Evolutionary conservation across 768 basidiomycete species (phyloP).

Genomic region (Boletus patriciae): DNA sequence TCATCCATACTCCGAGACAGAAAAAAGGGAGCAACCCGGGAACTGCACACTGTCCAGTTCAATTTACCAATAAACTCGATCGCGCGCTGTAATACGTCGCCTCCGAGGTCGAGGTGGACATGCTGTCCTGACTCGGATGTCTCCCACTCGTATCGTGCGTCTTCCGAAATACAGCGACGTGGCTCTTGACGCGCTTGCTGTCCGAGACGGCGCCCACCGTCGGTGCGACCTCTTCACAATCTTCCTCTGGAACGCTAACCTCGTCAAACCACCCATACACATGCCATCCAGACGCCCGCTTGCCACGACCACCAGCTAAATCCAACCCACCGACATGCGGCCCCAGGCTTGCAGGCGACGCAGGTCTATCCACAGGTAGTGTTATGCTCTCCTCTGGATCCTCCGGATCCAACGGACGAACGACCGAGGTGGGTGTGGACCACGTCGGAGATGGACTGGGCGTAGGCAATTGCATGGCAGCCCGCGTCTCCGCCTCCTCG

Average conservation of each 20-base stretch:
- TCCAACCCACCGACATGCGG: conserved; percentile 32
- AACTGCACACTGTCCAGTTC: background rate
- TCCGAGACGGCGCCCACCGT: background rate
- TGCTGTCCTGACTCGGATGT: conserved; percentile 30
- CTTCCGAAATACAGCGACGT: conserved; percentile 12
- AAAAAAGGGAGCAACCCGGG: too few species aligned
- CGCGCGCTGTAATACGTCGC: conserved; percentile 33
- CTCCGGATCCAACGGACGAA: conserved; percentile 11
- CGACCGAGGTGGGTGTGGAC: background rate
- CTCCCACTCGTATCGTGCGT: conserved; percentile 2
- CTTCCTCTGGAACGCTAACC: conserved; percentile 3
- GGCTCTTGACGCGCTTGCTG: conserved; percentile 7
- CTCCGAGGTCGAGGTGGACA: conserved; percentile 22
- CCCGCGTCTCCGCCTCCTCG: background rate
- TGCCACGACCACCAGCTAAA: conserved; percentile 30
- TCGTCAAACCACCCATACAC: conserved; percentile 33
- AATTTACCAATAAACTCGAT: conserved; percentile 25
- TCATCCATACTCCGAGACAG: too few species aligned
- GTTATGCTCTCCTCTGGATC: conserved; percentile 8
- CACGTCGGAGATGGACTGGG: conserved; percentile 30
- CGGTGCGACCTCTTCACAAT: background rate
- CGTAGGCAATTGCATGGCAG: conserved; percentile 24
- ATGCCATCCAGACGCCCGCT: conserved; percentile 36
- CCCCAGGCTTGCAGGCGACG: conserved; percentile 24
- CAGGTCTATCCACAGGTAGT: conserved; percentile 6